A percentile compares a stretch with the other conserved stretches of the same genome.
phyloP scores from a whole-genome alignment of 164 flowering plant genomes.

The Euptelea pleiosperma region DNA sequence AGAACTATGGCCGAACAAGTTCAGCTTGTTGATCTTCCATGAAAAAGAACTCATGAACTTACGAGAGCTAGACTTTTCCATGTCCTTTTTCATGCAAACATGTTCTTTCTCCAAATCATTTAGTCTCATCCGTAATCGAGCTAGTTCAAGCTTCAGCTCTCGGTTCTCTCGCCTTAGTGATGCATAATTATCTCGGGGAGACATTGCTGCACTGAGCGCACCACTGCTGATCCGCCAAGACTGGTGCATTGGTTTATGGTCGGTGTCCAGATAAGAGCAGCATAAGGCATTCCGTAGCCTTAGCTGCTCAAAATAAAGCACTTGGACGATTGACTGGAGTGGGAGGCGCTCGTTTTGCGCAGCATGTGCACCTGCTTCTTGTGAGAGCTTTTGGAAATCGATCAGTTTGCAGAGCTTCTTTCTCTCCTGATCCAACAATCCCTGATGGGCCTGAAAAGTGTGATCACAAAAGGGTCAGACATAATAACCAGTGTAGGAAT shows the following conservation, averaged over 20 bases:
- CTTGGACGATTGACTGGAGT: conserved; percentile 87
- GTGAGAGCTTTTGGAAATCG: conserved; percentile 86
- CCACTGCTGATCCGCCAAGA: conserved; percentile 90
- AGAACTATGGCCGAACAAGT: conserved; percentile 59
- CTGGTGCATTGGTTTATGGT: conserved; percentile 61
- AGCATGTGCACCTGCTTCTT: conserved; percentile 88
- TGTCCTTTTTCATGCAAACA: conserved; percentile 80
- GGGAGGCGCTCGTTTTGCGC: conserved; percentile 97
- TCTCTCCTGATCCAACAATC: conserved; percentile 59
- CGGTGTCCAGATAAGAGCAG: conserved; percentile 56
- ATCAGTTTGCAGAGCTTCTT: conserved; percentile 70
- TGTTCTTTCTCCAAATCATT: conserved; percentile 93
- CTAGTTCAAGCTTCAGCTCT: conserved; percentile 87
- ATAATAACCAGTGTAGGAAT: too few relatives aligned
- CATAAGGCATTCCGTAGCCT: conserved; percentile 75
- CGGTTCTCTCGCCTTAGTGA: conserved; percentile 87
- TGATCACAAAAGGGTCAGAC: conserved; percentile 9
- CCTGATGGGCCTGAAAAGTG: conserved; percentile 67
- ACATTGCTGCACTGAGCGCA: conserved; percentile 88
- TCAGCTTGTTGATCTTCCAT: conserved; percentile 63
- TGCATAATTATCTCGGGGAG: conserved; percentile 94
- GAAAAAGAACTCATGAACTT: conserved; percentile 76
- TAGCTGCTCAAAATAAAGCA: conserved; percentile 86
- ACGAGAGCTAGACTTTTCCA: conserved; percentile 66
- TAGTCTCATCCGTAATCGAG: conserved; percentile 82